Conservation (phyloP, 2,329 filamentous ascomycete genomes). For the Pestalotiopsis fici region DNA sequence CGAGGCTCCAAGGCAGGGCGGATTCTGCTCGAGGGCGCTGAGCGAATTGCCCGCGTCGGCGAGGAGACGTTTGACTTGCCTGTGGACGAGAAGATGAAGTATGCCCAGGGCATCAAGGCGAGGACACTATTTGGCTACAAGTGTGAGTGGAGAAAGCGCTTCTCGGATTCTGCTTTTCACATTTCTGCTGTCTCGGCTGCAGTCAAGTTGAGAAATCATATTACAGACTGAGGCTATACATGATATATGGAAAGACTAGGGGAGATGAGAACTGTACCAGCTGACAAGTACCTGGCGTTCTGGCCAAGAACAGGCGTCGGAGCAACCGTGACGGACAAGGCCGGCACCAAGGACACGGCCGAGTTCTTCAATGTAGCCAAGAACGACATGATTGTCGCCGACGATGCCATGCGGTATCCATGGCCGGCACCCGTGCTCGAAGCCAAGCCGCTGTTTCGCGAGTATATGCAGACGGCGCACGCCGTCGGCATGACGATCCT, state of each 20-base stretch:
- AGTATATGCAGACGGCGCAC: conserved; percentile 28
- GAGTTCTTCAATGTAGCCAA: conserved; percentile 36
- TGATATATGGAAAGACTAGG: too few relatives aligned
- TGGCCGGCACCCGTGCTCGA: conserved; percentile 26
- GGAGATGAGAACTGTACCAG: too few relatives aligned
- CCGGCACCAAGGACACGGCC: conserved; percentile 28
- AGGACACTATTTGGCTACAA: conserved; percentile 33
- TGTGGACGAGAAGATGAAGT: conserved; percentile 26
- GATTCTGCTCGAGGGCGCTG: conserved; percentile 18
- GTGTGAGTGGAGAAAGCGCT: background rate
- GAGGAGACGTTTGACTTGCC: conserved; percentile 27
- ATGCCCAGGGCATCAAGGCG: conserved; percentile 8
- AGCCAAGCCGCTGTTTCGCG: conserved; percentile 22
- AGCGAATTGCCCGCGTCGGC: conserved; percentile 21
- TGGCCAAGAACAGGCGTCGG: conserved; percentile 17
- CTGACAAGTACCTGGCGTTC: background rate
- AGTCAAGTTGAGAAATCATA: too few relatives aligned
- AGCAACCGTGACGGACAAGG: conserved; percentile 26
- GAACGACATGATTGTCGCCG: conserved; percentile 27
- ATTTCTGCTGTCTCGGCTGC: too few relatives aligned
- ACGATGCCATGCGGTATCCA: conserved; percentile 19
- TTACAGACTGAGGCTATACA: too few relatives aligned
- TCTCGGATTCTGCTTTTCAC: background rate
- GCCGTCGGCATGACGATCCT: conserved; percentile 27
- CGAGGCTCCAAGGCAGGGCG: conserved; percentile 20